These are phyloP conservation scores for Heliosperma pusillum DNA, from an alignment of 148 eudicot genomes.

Conservation along the genomic window DNA sequence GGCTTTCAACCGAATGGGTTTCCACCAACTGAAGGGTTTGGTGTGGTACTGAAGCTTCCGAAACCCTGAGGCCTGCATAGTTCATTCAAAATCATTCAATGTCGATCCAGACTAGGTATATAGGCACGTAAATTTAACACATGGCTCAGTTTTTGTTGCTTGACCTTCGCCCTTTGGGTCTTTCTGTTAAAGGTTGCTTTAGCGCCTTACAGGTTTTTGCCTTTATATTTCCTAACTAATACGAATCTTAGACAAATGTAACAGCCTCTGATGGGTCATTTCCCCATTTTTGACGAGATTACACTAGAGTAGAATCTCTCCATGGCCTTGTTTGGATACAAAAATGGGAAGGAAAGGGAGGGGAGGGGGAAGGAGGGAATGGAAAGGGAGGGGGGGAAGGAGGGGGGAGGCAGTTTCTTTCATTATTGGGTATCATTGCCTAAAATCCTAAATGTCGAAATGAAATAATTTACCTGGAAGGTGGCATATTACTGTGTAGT, in stretches of 20 bases:
- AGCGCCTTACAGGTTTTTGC: background rate
- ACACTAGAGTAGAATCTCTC: background rate
- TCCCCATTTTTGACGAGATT: background rate
- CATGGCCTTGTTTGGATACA: too few relatives aligned
- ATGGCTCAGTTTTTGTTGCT: background rate
- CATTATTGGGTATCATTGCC: background rate
- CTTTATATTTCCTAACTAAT: background rate
- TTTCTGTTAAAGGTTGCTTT: background rate
- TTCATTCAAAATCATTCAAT: constrained; percentile 15
- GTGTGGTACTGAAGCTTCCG: constrained; percentile 44
- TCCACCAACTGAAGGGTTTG: constrained; percentile 56
- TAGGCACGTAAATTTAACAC: background rate
- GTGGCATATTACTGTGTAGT: constrained; percentile 37
- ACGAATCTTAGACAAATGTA: background rate
- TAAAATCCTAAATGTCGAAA: background rate
- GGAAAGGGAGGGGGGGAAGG: background rate
- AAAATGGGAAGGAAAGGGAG: too few relatives aligned
- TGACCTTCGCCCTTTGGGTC: background rate
- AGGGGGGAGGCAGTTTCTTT: too few relatives aligned
- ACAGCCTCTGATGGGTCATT: background rate
- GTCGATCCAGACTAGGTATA: background rate
- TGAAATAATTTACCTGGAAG: constrained; percentile 48
- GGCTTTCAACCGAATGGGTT: constrained; percentile 74
- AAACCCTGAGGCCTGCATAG: constrained; percentile 53
- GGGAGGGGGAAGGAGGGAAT: background rate